phyloP scores from a whole-genome alignment of 257 asterid species.

The Salvia miltiorrhiza region DNA sequence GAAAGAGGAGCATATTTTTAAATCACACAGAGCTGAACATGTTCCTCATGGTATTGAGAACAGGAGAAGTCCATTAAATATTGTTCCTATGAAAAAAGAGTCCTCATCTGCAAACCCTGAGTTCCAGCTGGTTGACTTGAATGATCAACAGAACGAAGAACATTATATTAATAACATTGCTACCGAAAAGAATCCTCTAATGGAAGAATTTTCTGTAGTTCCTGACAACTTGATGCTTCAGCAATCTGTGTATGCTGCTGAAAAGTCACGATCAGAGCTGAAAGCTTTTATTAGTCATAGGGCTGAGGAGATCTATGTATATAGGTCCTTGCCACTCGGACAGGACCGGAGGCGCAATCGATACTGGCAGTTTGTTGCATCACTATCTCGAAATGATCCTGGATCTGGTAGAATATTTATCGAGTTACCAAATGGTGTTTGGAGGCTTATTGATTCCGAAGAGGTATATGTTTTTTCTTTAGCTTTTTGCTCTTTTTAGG shows the following conservation, averaged over 20 bases:
- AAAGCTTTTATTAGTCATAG: slow-evolving; percentile 63
- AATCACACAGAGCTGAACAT: slow-evolving; percentile 43
- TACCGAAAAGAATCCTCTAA: slow-evolving; percentile 37
- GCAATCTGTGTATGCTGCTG: slow-evolving; percentile 60
- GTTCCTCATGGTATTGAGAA: slow-evolving; percentile 27
- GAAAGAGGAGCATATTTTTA: slow-evolving; percentile 59
- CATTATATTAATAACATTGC: slow-evolving; percentile 24
- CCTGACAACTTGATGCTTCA: slow-evolving; percentile 48
- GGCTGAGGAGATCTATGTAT: slow-evolving; percentile 78
- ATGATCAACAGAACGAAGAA: slow-evolving; percentile 39
- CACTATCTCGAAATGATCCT: slow-evolving; percentile 73
- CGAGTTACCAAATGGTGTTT: slow-evolving; percentile 54
- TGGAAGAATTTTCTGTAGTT: slow-evolving; percentile 37
- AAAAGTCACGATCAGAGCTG: slow-evolving; percentile 64
- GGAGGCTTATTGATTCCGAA: slow-evolving; percentile 83
- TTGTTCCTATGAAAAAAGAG: slow-evolving; percentile 34
- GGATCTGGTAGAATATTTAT: slow-evolving; percentile 79
- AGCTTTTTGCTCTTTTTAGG: not conserved
- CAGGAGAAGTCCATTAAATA: slow-evolving; percentile 36
- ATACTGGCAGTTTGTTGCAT: slow-evolving; percentile 77
- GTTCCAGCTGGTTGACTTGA: slow-evolving; percentile 40
- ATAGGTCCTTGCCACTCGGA: slow-evolving; percentile 87
- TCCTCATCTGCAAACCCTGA: slow-evolving; percentile 26
- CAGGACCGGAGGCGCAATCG: slow-evolving; percentile 84
- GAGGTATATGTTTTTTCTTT: slow-evolving; percentile 41